A percentile compares a stretch with the other conserved stretches of the same genome.
Evolutionary conservation across 371 early-diverging fungal species (phyloP).

Genomic region (Mucor racemosus): DNA sequence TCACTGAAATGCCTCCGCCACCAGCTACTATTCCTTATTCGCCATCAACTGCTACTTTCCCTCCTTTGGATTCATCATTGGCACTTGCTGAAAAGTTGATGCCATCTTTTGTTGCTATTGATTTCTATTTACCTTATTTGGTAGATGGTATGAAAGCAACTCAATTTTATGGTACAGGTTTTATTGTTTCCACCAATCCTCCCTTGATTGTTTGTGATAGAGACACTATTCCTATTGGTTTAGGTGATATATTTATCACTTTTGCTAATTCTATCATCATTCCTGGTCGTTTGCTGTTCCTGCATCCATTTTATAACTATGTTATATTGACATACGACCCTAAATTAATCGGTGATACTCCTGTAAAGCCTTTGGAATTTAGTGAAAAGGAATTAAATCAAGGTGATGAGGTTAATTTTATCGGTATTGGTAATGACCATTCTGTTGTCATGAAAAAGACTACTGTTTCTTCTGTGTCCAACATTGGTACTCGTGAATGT

Average conservation of each 20-base stretch:
- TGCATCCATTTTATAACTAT: constrained; percentile 87
- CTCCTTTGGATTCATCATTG: constrained; percentile 61
- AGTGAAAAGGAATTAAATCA: constrained; percentile 62
- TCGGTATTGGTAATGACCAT: constrained; percentile 63
- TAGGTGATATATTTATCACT: constrained; percentile 78
- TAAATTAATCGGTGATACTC: constrained; percentile 69
- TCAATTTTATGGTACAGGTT: constrained; percentile 74
- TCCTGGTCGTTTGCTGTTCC: constrained; percentile 70
- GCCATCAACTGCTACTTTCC: constrained; percentile 68
- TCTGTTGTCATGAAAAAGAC: constrained; percentile 69
- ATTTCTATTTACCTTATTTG: constrained; percentile 74
- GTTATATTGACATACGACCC: constrained; percentile 81
- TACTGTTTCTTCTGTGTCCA: constrained; percentile 60
- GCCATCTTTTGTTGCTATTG: constrained; percentile 77
- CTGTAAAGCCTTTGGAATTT: constrained; percentile 64
- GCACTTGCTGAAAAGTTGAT: constrained; percentile 66
- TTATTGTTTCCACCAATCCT: constrained; percentile 73
- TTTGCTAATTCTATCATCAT: constrained; percentile 80
- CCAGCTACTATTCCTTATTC: constrained; percentile 47
- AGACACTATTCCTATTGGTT: constrained; percentile 76
- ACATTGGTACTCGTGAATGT: constrained; percentile 68
- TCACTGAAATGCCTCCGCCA: constrained; percentile 70
- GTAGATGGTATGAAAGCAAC: constrained; percentile 72
- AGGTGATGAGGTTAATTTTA: constrained; percentile 66
- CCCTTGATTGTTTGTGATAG: constrained; percentile 82